A percentile compares a stretch with the other conserved stretches of the same genome.
Evolutionary conservation across 169 alveolate species (phyloP).

Genomic region (Plasmodium berghei): DNA sequence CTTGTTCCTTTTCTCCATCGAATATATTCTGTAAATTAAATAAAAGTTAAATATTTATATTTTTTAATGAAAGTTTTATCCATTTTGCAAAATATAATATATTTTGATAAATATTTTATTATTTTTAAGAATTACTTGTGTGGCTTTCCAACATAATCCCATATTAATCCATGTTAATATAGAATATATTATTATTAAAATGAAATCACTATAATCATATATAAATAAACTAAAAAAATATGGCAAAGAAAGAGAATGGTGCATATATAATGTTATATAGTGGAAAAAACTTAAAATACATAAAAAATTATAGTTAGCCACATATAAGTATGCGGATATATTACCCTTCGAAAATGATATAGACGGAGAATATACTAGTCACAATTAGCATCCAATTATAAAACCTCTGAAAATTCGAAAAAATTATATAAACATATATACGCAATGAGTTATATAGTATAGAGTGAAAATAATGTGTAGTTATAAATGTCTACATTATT

Average conservation of each 20-base stretch:
- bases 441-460: neutral
- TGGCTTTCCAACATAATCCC: constrained; percentile 42
- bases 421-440: neutral
- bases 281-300: neutral
- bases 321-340: neutral
- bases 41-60: constrained; percentile 3
- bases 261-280: neutral
- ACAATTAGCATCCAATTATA: constrained; percentile 72
- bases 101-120: too few relatives aligned
- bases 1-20: constrained; percentile 20
- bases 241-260: neutral
- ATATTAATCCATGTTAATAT: constrained; percentile 22
- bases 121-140: constrained; percentile 25
- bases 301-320: neutral
- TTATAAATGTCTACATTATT: neutral
- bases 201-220: constrained; percentile 7
- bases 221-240: constrained; percentile 29
- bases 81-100: too few relatives aligned
- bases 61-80: too few relatives aligned
- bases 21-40: constrained; percentile 29
- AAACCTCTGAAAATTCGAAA: constrained; percentile 27
- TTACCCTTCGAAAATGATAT: constrained; percentile 48
- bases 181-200: constrained; percentile 23
- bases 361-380: constrained; percentile 52
- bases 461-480: neutral